phyloP scores from a whole-genome alignment of 2,329 filamentous ascomycete genomes.

The Juglanconis sp. region DNA sequence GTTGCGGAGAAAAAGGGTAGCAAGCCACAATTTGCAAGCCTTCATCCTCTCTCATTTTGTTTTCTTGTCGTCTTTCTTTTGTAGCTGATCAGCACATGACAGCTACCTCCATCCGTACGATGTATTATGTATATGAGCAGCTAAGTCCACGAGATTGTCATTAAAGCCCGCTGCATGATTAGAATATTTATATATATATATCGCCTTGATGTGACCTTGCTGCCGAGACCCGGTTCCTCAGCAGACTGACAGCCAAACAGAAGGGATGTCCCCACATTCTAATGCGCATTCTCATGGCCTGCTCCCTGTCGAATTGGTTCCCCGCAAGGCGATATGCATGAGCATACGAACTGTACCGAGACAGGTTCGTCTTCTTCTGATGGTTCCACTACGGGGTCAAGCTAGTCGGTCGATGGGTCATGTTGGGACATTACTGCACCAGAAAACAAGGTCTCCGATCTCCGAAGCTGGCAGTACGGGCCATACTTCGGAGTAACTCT shows the following conservation, averaged over 20 bases:
- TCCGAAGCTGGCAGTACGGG: no score
- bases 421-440: not conserved
- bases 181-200: no score
- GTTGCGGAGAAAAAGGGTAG: no score
- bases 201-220: not conserved
- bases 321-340: constrained; percentile 1
- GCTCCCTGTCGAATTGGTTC: not conserved
- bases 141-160: no score
- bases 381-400: not conserved
- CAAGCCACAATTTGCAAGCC: no score
- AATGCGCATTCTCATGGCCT: not conserved
- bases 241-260: not conserved
- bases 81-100: no score
- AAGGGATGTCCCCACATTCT: not conserved
- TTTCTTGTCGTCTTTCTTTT: no score
- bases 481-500: no score
- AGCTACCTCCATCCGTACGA: no score
- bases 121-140: no score
- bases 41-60: no score
- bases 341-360: not conserved
- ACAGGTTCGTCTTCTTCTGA: not conserved
- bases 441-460: not conserved
- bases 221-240: not conserved
- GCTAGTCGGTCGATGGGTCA: not conserved
- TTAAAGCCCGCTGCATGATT: no score